These are phyloP conservation scores for Cercophora scortea DNA, from an alignment of 495 filamentous ascomycete genomes.

Conservation along the genomic window DNA sequence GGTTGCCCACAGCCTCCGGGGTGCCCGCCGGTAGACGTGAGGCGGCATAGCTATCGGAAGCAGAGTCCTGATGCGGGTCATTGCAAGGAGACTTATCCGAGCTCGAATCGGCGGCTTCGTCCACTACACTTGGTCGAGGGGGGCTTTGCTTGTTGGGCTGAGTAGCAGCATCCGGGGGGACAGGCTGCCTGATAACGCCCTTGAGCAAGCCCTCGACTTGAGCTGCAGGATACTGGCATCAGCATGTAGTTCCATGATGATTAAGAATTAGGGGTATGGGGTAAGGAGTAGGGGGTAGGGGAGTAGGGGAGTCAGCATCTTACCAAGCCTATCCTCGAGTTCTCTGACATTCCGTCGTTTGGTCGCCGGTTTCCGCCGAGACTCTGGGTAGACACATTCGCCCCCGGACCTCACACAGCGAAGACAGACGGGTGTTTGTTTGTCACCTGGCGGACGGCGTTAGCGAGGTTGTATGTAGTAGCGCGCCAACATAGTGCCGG, in stretches of 20 bases:
- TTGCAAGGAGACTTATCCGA: no score
- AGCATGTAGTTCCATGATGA: neutral
- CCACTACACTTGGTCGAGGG: no score
- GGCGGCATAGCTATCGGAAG: no score
- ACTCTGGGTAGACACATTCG: constrained; percentile 77
- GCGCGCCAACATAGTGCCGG: no score
- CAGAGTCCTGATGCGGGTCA: no score
- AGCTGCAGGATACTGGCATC: constrained; percentile 16
- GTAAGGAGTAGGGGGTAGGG: neutral
- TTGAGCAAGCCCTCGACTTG: constrained; percentile 41
- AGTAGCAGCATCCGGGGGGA: neutral
- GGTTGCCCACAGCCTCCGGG: no score
- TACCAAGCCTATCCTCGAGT: constrained; percentile 74
- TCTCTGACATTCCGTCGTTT: constrained; percentile 83
- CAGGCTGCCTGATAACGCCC: constrained; percentile 11
- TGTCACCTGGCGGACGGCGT: constrained; percentile 34
- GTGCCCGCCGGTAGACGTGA: no score
- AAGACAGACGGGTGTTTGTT: constrained; percentile 59
- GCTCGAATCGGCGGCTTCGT: no score
- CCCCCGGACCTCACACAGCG: constrained; percentile 63
- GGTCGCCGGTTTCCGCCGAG: constrained; percentile 78
- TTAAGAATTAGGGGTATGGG: no score
- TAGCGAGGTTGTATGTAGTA: constrained; percentile 1
- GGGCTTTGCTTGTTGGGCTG: neutral
- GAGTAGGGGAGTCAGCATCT: neutral